Conservation (phyloP, 2,329 filamentous ascomycete genomes). For the Chalaropsis ovoidea region DNA sequence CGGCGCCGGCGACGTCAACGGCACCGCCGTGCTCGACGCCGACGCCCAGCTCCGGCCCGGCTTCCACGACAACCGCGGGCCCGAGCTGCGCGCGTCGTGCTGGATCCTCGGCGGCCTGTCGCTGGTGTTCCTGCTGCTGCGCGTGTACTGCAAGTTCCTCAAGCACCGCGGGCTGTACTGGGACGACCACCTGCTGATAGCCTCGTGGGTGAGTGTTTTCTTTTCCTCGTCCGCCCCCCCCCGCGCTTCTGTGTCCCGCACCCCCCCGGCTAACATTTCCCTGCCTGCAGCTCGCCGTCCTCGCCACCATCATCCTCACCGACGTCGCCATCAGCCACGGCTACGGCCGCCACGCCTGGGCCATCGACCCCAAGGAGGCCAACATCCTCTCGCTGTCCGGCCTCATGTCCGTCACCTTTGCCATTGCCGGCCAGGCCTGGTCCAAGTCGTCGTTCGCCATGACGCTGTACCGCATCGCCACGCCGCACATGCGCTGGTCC, state of each 20-base stretch:
- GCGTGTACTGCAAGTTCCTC: constrained; percentile 34
- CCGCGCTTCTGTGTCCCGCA: background rate
- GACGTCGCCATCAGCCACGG: constrained; percentile 26
- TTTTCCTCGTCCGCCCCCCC: background rate
- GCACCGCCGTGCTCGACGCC: background rate
- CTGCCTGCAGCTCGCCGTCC: constrained; percentile 11
- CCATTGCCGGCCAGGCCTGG: constrained; percentile 23
- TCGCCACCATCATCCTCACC: constrained; percentile 25
- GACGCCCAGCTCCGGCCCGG: constrained; percentile 14
- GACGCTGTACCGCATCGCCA: constrained; percentile 30
- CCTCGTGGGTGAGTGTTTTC: constrained; percentile 28
- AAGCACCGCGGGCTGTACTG: constrained; percentile 33
- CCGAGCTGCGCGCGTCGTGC: constrained; percentile 15
- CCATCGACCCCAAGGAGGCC: constrained; percentile 18
- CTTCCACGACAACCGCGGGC: constrained; percentile 20
- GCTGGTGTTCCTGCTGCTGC: constrained; percentile 28
- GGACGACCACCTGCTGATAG: constrained; percentile 34
- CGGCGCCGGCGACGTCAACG: constrained; percentile 23
- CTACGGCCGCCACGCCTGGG: constrained; percentile 27
- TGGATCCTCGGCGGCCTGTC: constrained; percentile 25
- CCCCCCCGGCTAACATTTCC: background rate
- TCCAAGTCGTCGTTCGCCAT: constrained; percentile 29
- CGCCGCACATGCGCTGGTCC: constrained; percentile 27
- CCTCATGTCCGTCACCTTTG: constrained; percentile 20
- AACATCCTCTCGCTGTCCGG: constrained; percentile 18